Conservation (phyloP, 2,329 filamentous ascomycete species). For the Fusarium zealandicum region DNA sequence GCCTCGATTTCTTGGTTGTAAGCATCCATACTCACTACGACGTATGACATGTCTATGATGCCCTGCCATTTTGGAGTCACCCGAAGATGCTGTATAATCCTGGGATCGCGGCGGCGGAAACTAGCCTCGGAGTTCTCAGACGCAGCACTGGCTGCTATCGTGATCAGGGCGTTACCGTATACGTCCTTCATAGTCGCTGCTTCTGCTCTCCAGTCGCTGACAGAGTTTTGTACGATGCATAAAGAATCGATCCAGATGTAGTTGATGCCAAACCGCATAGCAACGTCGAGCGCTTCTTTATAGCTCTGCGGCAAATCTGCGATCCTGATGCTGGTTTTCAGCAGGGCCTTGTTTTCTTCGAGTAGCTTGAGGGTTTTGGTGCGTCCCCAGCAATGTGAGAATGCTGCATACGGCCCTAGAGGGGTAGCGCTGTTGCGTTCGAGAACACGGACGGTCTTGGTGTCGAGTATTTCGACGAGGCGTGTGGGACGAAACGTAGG, state of each 20-base stretch:
- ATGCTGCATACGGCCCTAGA: not conserved
- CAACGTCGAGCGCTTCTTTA: not conserved
- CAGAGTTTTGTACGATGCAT: not conserved
- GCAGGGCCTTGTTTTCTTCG: not conserved
- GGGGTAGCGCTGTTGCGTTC: not conserved
- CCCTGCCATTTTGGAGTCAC: not conserved
- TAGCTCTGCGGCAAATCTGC: slow-evolving; percentile 5
- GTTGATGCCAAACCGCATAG: not conserved
- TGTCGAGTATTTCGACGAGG: not conserved
- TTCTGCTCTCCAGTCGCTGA: not conserved
- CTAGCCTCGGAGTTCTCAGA: not conserved
- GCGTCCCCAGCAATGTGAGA: slow-evolving; percentile 12
- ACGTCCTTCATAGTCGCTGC: slow-evolving; percentile 4
- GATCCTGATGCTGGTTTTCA: not conserved
- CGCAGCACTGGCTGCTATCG: not conserved
- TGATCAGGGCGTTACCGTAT: not conserved
- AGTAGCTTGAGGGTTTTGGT: slow-evolving; percentile 5
- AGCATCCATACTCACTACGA: no score
- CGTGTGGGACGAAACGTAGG: slow-evolving; percentile 4
- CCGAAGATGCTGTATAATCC: not conserved
- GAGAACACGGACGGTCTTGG: not conserved
- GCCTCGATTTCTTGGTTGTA: not conserved
- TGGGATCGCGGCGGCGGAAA: not conserved
- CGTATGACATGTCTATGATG: no score
- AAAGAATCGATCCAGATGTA: slow-evolving; percentile 3